Conservation (phyloP, 2,329 filamentous ascomycete species). For the Alternaria alternata region DNA sequence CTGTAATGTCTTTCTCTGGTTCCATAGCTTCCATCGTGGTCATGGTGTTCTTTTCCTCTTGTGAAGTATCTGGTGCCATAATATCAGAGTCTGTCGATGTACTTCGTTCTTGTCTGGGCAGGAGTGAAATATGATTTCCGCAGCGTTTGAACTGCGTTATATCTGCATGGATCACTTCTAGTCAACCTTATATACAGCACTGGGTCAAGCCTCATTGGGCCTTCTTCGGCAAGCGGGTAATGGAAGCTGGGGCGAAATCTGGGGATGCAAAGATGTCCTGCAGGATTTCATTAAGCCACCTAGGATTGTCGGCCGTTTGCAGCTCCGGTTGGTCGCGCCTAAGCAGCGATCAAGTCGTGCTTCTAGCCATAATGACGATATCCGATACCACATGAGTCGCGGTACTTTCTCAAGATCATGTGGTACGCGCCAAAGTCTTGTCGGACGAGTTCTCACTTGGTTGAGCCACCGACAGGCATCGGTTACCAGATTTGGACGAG, state of each 20-base stretch:
- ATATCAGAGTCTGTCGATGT: too few species aligned
- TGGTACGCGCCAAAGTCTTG: not conserved
- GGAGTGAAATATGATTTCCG: too few species aligned
- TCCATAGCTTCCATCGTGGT: too few species aligned
- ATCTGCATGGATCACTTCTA: too few species aligned
- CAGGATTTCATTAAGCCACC: not conserved
- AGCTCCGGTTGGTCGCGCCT: not conserved
- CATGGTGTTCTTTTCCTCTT: too few species aligned
- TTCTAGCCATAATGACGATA: not conserved
- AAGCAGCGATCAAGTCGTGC: not conserved
- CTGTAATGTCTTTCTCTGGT: not conserved
- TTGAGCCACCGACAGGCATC: conserved; percentile 6
- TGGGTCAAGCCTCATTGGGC: too few species aligned
- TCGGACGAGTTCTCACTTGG: not conserved
- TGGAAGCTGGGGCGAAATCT: not conserved
- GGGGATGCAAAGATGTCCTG: not conserved
- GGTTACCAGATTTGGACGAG: not conserved
- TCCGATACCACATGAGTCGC: not conserved
- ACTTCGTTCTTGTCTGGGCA: too few species aligned
- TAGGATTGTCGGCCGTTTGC: not conserved
- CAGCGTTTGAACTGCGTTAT: too few species aligned
- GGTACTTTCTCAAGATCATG: not conserved
- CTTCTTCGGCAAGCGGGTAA: too few species aligned
- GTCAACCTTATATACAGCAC: too few species aligned
- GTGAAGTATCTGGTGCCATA: too few species aligned